Evolutionary conservation across 2,329 filamentous ascomycete species (phyloP).

Genomic region (Fusarium sp.): DNA sequence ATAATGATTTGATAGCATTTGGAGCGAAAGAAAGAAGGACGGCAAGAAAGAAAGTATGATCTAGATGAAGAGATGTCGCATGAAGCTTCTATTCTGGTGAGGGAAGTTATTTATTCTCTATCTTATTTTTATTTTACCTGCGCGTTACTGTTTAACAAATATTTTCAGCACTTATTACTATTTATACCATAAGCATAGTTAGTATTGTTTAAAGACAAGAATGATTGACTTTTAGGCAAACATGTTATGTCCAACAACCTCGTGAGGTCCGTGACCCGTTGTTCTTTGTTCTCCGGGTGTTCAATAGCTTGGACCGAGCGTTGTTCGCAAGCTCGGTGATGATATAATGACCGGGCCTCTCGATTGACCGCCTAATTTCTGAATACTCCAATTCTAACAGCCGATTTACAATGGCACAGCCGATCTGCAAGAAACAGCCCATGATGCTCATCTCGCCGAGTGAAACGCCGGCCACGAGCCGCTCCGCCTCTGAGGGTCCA

Average conservation of each 20-base stretch:
- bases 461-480: slow-evolving; percentile 16
- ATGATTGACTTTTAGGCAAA: slow-evolving; percentile 3
- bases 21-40: slow-evolving; percentile 32
- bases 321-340: neutral
- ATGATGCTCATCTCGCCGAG: slow-evolving; percentile 21
- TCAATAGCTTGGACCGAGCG: neutral
- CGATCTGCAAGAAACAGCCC: neutral
- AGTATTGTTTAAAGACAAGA: slow-evolving; percentile 21
- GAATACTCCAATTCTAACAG: neutral
- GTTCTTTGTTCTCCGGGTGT: slow-evolving; percentile 29
- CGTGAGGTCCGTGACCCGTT: slow-evolving; percentile 9
- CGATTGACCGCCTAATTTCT: too few relatives aligned
- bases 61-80: slow-evolving; percentile 37
- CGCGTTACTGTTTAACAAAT: slow-evolving; percentile 15
- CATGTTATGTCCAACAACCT: neutral
- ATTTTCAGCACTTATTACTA: slow-evolving; percentile 15
- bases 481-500: slow-evolving; percentile 17
- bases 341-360: neutral
- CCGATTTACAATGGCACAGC: neutral
- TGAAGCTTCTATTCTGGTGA: slow-evolving; percentile 23
- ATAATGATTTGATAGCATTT: slow-evolving; percentile 41
- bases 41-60: slow-evolving; percentile 33
- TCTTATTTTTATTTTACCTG: neutral
- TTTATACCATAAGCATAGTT: slow-evolving; percentile 23
- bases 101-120: slow-evolving; percentile 8